Conservation (phyloP, 2,329 filamentous ascomycete genomes). For the Alternaria sp. region DNA sequence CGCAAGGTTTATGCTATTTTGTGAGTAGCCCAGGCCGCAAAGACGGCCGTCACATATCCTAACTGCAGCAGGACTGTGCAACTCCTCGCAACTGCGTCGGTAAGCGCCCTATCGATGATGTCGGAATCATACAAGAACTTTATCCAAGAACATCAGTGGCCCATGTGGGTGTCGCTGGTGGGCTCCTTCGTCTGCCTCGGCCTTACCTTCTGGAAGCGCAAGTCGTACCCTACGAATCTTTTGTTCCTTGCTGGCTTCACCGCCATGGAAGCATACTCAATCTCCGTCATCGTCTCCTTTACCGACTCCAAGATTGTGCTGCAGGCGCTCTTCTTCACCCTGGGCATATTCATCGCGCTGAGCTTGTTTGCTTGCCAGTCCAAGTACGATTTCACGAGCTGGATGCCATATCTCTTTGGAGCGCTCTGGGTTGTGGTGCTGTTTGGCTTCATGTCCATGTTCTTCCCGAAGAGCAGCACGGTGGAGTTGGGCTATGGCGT, state of each 20-base stretch:
- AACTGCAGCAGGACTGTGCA: slow-evolving; percentile 73
- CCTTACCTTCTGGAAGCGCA: slow-evolving; percentile 54
- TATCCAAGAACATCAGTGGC: slow-evolving; percentile 83
- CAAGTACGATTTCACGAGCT: slow-evolving; percentile 97
- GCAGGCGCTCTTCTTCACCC: slow-evolving; percentile 86
- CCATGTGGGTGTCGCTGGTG: slow-evolving; percentile 83
- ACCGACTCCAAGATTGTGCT: slow-evolving; percentile 85
- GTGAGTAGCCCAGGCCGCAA: slow-evolving; percentile 52
- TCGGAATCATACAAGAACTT: slow-evolving; percentile 79
- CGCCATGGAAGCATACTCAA: slow-evolving; percentile 87
- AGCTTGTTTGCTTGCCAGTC: slow-evolving; percentile 92
- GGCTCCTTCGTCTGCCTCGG: slow-evolving; percentile 49
- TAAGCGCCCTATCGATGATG: slow-evolving; percentile 88
- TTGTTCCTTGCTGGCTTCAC: slow-evolving; percentile 93
- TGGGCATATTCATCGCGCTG: slow-evolving; percentile 69
- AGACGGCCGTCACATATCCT: slow-evolving; percentile 16
- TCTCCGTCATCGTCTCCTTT: slow-evolving; percentile 91
- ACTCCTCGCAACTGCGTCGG: slow-evolving; percentile 80
- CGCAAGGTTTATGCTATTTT: slow-evolving; percentile 98
- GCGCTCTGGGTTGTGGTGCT: slow-evolving; percentile 88
- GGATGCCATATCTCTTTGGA: slow-evolving; percentile 95
- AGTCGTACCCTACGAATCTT: slow-evolving; percentile 89
- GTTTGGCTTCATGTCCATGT: slow-evolving; percentile 90
- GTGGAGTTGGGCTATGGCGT: slow-evolving; percentile 87
- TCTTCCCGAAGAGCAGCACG: slow-evolving; percentile 84